Base-by-base conservation (phyloP, 805 yeast species). In the Spathaspora gorwiae region DNA sequence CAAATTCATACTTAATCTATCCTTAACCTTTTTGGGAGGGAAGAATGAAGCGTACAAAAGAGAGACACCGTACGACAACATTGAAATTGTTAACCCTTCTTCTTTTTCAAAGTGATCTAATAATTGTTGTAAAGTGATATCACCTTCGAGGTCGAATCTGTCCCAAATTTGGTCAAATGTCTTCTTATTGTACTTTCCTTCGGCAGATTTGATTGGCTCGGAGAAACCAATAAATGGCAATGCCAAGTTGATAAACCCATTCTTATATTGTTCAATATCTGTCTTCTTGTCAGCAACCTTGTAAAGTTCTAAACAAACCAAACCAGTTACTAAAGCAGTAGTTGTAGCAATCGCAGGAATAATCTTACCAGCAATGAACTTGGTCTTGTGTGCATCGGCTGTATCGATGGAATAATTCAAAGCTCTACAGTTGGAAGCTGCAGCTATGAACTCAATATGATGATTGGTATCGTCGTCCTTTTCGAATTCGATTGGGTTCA, bases 281-380 rank as follows among this genome's bases (percentile, higher is more conserved):
- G 73, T 77, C 59, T 84, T 81, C 12, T 78, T 78, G 58, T 84
- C 95, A 38, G 81, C 87, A 51, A 94, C 92, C 72, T 94, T 94
- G 73, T 87, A 87, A 47, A 92, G 73, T 68, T 94, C 99, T 54
- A 94, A 71, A 58, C 95, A 87, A 24, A 90, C 95, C 58, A 94
- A 75, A 40, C 99, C 99, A 6, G 99, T 88, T 19, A 94, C 99
- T 54, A 90, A 72, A 8, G 97, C 95, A n/a, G 99, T 94, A 1
- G 99, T 94, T 2, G 99, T 94, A 33, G 99, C 99, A 72, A 94
- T 94, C 15, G 99, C 99, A 12, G 99, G 99, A 54, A 94, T 94
- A 54, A 94, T 94, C 68, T 95, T 84, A 40, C 99, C 99, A 6
- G 99, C 99, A 64, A 94, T 92, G 59, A 92, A 89, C 72, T 94